phyloP scores from a whole-genome alignment of 2,329 filamentous ascomycete genomes.

The Chaetomium olivaceum region DNA sequence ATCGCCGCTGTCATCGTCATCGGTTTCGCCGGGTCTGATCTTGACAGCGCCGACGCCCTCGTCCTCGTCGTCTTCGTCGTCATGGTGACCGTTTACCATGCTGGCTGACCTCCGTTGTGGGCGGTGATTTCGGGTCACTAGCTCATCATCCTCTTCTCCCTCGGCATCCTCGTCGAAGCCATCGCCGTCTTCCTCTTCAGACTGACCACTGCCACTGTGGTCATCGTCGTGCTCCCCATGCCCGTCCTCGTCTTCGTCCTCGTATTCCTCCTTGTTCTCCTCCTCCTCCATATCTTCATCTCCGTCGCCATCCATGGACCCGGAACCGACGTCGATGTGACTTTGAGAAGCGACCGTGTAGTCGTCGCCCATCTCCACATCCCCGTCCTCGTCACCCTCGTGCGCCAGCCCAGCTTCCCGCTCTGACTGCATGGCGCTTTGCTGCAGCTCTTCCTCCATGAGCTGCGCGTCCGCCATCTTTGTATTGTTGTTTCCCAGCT shows the following conservation, averaged over 20 bases:
- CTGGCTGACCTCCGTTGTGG: constrained; percentile 28
- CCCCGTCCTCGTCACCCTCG: constrained; percentile 40
- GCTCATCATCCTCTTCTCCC: constrained; percentile 36
- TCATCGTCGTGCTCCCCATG: constrained; percentile 30
- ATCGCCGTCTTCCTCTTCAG: constrained; percentile 34
- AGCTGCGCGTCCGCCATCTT: constrained; percentile 54
- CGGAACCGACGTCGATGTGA: constrained; percentile 28
- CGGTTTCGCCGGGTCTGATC: constrained; percentile 53
- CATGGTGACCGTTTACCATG: constrained; percentile 25
- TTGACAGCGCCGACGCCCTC: constrained; percentile 61
- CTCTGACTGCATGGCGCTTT: constrained; percentile 55
- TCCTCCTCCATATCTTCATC: constrained; percentile 32
- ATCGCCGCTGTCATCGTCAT: constrained; percentile 40
- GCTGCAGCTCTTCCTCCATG: constrained; percentile 60
- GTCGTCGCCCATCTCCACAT: constrained; percentile 35
- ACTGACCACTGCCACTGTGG: constrained; percentile 27
- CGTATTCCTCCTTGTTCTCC: constrained; percentile 38
- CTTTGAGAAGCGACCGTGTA: constrained; percentile 26
- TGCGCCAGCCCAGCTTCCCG: constrained; percentile 45
- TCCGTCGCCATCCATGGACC: constrained; percentile 25
- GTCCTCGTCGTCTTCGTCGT: constrained; percentile 47
- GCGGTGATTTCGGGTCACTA: constrained; percentile 17
- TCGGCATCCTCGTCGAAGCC: constrained; percentile 35
- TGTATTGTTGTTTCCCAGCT: constrained; percentile 18
- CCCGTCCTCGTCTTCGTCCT: constrained; percentile 35